These are phyloP conservation scores for Candida xyloterini DNA, from an alignment of 805 yeast species.

Conservation along the genomic window DNA sequence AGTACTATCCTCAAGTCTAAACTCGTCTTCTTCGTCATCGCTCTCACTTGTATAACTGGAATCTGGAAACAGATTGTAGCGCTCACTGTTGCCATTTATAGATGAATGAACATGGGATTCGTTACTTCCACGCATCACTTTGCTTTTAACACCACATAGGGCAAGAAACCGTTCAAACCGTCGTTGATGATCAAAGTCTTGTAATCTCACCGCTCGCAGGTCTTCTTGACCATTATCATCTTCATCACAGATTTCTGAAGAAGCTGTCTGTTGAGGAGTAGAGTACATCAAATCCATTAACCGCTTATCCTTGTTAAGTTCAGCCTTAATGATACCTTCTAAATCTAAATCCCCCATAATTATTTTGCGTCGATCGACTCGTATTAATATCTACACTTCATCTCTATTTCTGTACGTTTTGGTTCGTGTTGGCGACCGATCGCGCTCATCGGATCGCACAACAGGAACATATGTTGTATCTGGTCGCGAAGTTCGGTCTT, in stretches of 20 bases:
- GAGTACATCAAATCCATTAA: constrained; percentile 4
- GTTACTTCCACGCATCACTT: background rate
- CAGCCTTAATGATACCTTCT: constrained; percentile 1
- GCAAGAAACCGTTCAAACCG: constrained; percentile 27
- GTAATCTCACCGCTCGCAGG: constrained; percentile 12
- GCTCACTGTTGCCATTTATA: constrained; percentile 14
- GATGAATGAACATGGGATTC: background rate
- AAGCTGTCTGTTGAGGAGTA: constrained; percentile 5
- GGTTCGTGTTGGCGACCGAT: constrained; percentile 12
- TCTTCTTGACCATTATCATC: constrained; percentile 42
- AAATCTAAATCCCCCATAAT: constrained; percentile 10
- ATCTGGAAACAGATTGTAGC: constrained; percentile 21
- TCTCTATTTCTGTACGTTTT: constrained; percentile 14
- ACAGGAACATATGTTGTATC: constrained; percentile 22
- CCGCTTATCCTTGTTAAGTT: constrained; percentile 2
- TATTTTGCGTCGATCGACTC: constrained; percentile 8
- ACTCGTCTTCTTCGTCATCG: constrained; percentile 10
- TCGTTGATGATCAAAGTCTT: constrained; percentile 28
- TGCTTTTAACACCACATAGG: constrained; percentile 23
- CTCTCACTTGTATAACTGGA: constrained; percentile 17
- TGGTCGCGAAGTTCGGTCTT: constrained; percentile 22
- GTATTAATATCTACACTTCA: background rate
- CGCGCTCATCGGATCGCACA: constrained; percentile 14
- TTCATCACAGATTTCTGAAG: constrained; percentile 36
- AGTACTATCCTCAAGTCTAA: constrained; percentile 9